Evolutionary conservation across 202 grass and related monocot genomes (phyloP).

Genomic region (Saccharum hybrid): DNA sequence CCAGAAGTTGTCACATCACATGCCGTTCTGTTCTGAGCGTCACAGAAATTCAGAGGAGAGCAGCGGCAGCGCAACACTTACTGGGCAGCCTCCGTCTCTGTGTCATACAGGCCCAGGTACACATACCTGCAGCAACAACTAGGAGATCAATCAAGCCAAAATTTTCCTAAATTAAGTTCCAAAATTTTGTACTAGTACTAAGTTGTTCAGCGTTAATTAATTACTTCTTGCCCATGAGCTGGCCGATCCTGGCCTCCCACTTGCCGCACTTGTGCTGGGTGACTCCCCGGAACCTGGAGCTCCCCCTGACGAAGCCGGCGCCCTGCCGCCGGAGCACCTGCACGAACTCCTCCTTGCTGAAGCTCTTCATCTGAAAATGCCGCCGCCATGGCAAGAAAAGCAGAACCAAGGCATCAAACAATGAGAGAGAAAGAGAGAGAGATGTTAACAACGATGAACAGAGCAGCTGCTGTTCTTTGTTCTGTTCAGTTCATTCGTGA

Average conservation of each 20-base stretch:
- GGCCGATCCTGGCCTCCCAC: slow-evolving; percentile 74
- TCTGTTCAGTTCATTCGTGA: background rate
- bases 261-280: slow-evolving; percentile 80
- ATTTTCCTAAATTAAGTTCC: background rate
- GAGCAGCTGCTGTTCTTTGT: background rate
- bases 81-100: slow-evolving; percentile 75
- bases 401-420: background rate
- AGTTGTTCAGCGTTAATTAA: background rate
- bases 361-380: slow-evolving; percentile 59
- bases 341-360: slow-evolving; percentile 76
- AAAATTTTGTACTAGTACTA: too few relatives aligned
- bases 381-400: background rate
- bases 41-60: slow-evolving; percentile 16
- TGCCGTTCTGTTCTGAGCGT: background rate
- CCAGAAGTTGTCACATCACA: background rate
- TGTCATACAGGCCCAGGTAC: slow-evolving; percentile 80
- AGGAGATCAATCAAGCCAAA: background rate
- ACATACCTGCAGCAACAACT: slow-evolving; percentile 53
- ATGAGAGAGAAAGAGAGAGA: background rate
- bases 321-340: slow-evolving; percentile 75
- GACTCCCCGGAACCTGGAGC: slow-evolving; percentile 68
- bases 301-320: slow-evolving; percentile 62
- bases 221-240: slow-evolving; percentile 82
- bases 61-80: background rate
- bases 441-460: background rate